Conservation (phyloP, 257 asterid genomes). For the Orobanche coerulescens region DNA sequence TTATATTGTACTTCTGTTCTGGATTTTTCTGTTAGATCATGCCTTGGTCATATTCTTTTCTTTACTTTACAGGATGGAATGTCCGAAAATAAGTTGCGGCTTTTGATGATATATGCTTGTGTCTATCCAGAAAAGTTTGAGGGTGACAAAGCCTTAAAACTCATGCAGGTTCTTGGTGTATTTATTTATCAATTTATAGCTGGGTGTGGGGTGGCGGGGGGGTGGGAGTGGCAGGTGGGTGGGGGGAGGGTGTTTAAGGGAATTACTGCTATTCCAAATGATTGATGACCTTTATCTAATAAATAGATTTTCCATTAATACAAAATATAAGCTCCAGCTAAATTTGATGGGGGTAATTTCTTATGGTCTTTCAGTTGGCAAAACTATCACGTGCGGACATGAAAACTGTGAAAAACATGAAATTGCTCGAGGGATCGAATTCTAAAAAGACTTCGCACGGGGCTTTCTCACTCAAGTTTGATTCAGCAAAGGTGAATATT, state of each 20-base stretch:
- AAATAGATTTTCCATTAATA: not conserved
- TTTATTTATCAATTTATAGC: not conserved
- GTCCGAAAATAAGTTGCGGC: constrained; percentile 66
- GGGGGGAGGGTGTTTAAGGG: not conserved
- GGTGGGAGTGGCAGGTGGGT: too few relatives aligned
- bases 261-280: too few relatives aligned
- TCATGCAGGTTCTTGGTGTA: constrained; percentile 75
- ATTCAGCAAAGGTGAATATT: constrained; percentile 64
- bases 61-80: constrained; percentile 43
- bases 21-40: constrained; percentile 3
- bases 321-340: not conserved
- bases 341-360: constrained; percentile 16
- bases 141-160: constrained; percentile 80
- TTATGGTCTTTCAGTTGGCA: constrained; percentile 57
- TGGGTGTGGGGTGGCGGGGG: not conserved
- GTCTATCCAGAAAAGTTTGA: constrained; percentile 94
- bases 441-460: constrained; percentile 56
- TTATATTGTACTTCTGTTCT: constrained; percentile 6
- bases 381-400: constrained; percentile 77
- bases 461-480: constrained; percentile 83
- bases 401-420: constrained; percentile 85
- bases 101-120: constrained; percentile 78
- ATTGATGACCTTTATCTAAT: not conserved
- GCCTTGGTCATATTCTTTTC: constrained; percentile 12
- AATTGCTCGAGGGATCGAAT: constrained; percentile 54